Base-by-base conservation (phyloP, 2,329 filamentous ascomycete species). In the Penicillium freii region DNA sequence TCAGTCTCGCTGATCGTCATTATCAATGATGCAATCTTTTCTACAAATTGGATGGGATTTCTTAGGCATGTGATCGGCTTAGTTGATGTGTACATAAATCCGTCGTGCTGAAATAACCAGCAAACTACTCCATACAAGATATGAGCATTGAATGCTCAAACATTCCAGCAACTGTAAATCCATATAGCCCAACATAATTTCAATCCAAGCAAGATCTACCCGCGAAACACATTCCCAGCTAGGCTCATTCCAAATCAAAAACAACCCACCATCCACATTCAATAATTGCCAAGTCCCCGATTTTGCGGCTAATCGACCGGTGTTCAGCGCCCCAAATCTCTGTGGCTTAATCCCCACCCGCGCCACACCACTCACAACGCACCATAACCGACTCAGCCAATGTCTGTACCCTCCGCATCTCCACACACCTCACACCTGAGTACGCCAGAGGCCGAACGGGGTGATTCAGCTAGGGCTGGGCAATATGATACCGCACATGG, bases 401-500 rank as follows among this genome's bases (percentile, higher is more conserved):
- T 45, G 21, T 13, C 19, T 25, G 25, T 51, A 31, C 5, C 33
- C 45, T 36, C 29, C 21, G 13, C 23, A 23, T 23, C 23, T 23
- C 23, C 19, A 29, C n/a, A n/a, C n/a, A n/a, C n/a, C n/a, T n/a
- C 29, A 19, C 10, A 4, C 3, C n/a, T 13, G 21, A 31, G 5
- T 15, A 44, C 25, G 29, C 50, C 31, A 13, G 17, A 40, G 11
- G 2, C 3, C 13, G n/a, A 43, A 11, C 19, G 2, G 29, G 27
- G 17, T 27, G 5, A 27, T 44, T 15, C 25, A n/a, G 21, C 21
- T 42, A 42, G 39, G 21, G 21, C 39, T 19, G 3, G 10, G 6
- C 5, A 25, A 56, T 53, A 52, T 53, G 54, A 56, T 19, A 53
- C 49, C 19, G 34, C 54, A 47, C 54, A 56, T 56, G 48, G 48